A percentile compares a stretch with the other conserved stretches of the same genome.
phyloP scores from a whole-genome alignment of 805 yeast genomes.

The Maudiozyma saulgeensis region DNA sequence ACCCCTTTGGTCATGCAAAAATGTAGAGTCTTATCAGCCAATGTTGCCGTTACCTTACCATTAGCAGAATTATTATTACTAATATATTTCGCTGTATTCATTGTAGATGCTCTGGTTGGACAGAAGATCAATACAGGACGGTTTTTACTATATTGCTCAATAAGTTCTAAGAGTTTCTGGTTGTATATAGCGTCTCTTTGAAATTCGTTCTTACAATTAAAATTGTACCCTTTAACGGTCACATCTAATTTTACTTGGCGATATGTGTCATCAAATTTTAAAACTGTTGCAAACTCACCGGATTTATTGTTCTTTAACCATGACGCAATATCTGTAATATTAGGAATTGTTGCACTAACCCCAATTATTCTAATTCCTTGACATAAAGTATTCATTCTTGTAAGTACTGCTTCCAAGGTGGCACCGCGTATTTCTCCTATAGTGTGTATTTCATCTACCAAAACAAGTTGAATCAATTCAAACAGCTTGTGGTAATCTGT shows the following conservation, averaged over 20 bases:
- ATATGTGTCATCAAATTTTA: slow-evolving; percentile 39
- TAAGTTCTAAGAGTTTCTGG: slow-evolving; percentile 32
- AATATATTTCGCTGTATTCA: slow-evolving; percentile 37
- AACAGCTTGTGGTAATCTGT: slow-evolving; percentile 33
- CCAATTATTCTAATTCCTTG: slow-evolving; percentile 34
- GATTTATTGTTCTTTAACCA: slow-evolving; percentile 32
- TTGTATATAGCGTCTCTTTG: slow-evolving; percentile 39
- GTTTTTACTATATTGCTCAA: slow-evolving; percentile 30
- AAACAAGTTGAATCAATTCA: slow-evolving; percentile 36
- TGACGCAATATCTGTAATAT: slow-evolving; percentile 37
- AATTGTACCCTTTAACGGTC: slow-evolving; percentile 36
- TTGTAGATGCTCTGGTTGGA: slow-evolving; percentile 42
- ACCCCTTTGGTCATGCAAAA: slow-evolving; percentile 30
- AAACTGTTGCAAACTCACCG: slow-evolving; percentile 26
- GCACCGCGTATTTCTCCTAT: slow-evolving; percentile 40
- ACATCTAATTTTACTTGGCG: slow-evolving; percentile 36
- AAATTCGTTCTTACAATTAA: slow-evolving; percentile 35
- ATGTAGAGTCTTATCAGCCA: not conserved
- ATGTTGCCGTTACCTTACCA: not conserved
- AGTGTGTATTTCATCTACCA: slow-evolving; percentile 41
- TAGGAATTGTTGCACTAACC: slow-evolving; percentile 46
- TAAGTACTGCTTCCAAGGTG: slow-evolving; percentile 38
- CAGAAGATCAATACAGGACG: slow-evolving; percentile 45
- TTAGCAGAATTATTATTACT: slow-evolving; percentile 3
- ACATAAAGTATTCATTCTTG: slow-evolving; percentile 38